A percentile compares a stretch with the other conserved stretches of the same genome.
Conservation (phyloP, 345 rosid genomes). For the Odontarrhena argentea region DNA sequence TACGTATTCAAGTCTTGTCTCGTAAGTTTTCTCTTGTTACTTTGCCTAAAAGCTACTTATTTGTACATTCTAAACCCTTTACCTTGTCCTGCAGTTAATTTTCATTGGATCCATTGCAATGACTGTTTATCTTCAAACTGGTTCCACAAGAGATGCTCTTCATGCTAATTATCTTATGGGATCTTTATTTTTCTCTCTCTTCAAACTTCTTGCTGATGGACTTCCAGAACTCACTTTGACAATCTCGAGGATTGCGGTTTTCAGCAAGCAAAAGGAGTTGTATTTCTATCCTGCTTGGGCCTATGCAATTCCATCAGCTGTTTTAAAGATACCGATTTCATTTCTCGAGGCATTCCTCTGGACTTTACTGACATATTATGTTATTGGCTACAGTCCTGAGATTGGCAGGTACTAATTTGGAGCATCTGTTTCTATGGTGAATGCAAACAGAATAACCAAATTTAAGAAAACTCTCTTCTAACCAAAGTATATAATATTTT, state of each 20-base stretch:
- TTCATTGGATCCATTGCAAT: constrained; percentile 41
- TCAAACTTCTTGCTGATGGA: constrained; percentile 51
- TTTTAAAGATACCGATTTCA: constrained; percentile 52
- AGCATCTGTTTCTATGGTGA: background rate
- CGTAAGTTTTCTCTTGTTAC: constrained; percentile 18
- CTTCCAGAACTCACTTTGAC: constrained; percentile 52
- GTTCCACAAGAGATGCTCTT: constrained; percentile 35
- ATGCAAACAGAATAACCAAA: background rate
- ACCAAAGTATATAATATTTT: background rate
- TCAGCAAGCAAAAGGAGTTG: constrained; percentile 51
- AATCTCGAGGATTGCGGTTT: constrained; percentile 46
- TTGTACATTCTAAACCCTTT: background rate
- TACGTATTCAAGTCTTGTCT: constrained; percentile 49
- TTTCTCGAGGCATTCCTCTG: constrained; percentile 45
- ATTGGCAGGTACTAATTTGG: constrained; percentile 39
- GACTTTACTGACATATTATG: constrained; percentile 54
- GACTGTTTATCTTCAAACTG: constrained; percentile 47
- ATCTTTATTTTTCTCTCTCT: constrained; percentile 40
- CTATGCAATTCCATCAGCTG: constrained; percentile 49
- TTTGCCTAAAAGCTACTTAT: background rate
- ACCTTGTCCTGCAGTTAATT: constrained; percentile 31
- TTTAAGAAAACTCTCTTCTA: background rate
- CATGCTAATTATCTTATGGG: constrained; percentile 52
- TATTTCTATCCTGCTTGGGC: constrained; percentile 59
- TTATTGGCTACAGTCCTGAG: constrained; percentile 56